These are phyloP conservation scores for Pyricularia pennisetigena DNA, from an alignment of 2,329 filamentous ascomycete genomes.

Conservation along the genomic window DNA sequence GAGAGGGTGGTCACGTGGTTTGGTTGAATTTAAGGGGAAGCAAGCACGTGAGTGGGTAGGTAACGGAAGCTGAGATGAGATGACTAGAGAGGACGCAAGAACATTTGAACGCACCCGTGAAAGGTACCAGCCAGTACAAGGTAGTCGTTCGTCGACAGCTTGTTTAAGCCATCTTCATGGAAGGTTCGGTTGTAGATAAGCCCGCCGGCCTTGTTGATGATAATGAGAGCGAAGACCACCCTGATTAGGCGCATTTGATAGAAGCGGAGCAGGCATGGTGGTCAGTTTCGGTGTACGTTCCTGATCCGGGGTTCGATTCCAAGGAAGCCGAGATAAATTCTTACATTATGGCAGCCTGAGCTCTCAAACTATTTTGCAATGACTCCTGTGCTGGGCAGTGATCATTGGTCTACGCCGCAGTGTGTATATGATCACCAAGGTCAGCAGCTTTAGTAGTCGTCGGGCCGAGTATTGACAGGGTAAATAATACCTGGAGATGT, in stretches of 20 bases:
- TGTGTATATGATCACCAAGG: neutral
- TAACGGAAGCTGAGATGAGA: neutral
- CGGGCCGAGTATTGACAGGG: neutral
- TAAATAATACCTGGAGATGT: neutral
- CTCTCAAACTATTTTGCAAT: neutral
- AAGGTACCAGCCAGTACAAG: conserved; percentile 95
- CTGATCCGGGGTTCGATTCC: neutral
- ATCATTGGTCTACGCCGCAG: neutral
- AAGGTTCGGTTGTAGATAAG: conserved; percentile 95
- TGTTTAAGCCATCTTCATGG: conserved; percentile 71
- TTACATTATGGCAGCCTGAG: neutral
- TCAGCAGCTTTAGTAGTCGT: neutral
- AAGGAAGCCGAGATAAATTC: neutral
- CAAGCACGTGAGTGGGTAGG: neutral
- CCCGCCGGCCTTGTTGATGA: conserved; percentile 98
- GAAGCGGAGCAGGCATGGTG: neutral
- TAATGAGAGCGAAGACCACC: conserved; percentile 90
- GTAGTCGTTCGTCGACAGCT: conserved; percentile 91
- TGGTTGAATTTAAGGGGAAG: neutral
- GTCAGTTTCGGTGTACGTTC: neutral
- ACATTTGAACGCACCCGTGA: conserved; percentile 58
- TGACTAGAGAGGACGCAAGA: neutral
- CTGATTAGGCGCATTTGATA: conserved; percentile 33
- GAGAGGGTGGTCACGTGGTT: conserved; percentile 18
- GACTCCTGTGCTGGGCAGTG: neutral